Evolutionary conservation across 2,329 filamentous ascomycete genomes (phyloP).

Genomic region (Endoconidiophora polonica): DNA sequence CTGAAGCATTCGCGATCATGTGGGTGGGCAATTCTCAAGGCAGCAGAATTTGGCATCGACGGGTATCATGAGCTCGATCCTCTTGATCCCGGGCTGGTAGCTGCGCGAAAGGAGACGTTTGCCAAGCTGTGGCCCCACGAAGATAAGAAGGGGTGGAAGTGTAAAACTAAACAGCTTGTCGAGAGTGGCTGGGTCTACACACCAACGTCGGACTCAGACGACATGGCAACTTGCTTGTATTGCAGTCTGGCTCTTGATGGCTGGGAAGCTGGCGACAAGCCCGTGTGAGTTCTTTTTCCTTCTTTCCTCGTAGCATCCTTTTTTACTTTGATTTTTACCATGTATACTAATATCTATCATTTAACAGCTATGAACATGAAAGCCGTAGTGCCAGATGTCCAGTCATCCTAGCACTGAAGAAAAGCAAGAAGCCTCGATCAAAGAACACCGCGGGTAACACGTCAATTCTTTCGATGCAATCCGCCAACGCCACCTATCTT

Average conservation of each 20-base stretch:
- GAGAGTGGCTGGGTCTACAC: constrained; percentile 92
- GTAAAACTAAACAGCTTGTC: constrained; percentile 78
- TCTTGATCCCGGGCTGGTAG: constrained; percentile 49
- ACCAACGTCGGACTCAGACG: constrained; percentile 64
- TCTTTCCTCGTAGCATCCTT: too few species aligned
- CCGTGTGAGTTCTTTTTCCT: constrained; percentile 40
- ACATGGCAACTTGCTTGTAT: constrained; percentile 82
- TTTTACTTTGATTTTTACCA: too few species aligned
- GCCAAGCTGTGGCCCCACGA: constrained; percentile 80
- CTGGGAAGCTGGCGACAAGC: constrained; percentile 87
- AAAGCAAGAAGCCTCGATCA: constrained; percentile 39
- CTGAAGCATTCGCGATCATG: constrained; percentile 67
- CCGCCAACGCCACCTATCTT: constrained; percentile 28
- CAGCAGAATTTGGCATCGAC: constrained; percentile 42
- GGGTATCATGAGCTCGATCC: constrained; percentile 59
- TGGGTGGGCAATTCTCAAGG: constrained; percentile 65
- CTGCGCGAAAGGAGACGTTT: constrained; percentile 72
- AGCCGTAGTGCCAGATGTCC: constrained; percentile 61
- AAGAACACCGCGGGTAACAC: constrained; percentile 49
- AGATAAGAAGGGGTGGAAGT: constrained; percentile 71
- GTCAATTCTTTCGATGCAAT: constrained; percentile 47
- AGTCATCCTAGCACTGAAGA: constrained; percentile 57
- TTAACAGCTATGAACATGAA: constrained; percentile 62
- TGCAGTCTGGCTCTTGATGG: constrained; percentile 80
- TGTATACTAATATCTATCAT: constrained; percentile 16